Percentiles rank a stretch among this genome's conserved stretches.
Evolutionary conservation across 1,284 basidiomycete species (phyloP).

Genomic region (Lignosus rhinocerotis): DNA sequence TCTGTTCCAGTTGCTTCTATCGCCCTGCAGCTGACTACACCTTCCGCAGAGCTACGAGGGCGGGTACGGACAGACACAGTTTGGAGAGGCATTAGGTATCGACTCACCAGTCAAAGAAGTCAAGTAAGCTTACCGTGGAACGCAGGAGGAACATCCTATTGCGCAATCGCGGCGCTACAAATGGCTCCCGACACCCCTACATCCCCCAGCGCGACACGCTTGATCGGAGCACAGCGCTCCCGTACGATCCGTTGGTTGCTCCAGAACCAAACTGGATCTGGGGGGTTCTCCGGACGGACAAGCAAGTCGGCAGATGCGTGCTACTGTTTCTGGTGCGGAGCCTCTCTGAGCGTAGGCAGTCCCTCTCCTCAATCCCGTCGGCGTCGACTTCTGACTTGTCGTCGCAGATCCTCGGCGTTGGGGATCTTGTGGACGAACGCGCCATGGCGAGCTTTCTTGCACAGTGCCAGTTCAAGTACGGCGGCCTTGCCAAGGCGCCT

Average conservation of each 20-base stretch:
- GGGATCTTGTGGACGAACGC: slow-evolving; percentile 52
- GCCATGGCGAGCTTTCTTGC: slow-evolving; percentile 67
- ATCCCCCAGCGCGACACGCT: slow-evolving; percentile 21
- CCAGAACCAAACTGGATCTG: slow-evolving; percentile 63
- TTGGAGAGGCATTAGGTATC: slow-evolving; percentile 82
- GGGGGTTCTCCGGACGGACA: slow-evolving; percentile 86
- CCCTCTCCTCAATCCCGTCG: neutral
- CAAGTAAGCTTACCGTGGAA: neutral
- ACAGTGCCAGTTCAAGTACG: slow-evolving; percentile 79
- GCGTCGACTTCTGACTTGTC: neutral
- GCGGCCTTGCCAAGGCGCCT: slow-evolving; percentile 83
- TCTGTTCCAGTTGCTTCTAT: slow-evolving; percentile 10
- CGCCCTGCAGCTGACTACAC: neutral
- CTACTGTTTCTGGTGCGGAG: slow-evolving; percentile 95
- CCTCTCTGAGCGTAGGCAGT: slow-evolving; percentile 62
- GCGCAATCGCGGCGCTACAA: slow-evolving; percentile 76
- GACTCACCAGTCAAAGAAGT: neutral
- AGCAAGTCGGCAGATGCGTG: slow-evolving; percentile 88
- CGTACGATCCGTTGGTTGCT: slow-evolving; percentile 77
- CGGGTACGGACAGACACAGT: slow-evolving; percentile 83
- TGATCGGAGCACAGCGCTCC: slow-evolving; percentile 46
- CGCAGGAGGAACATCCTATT: slow-evolving; percentile 91
- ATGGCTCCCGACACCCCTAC: slow-evolving; percentile 44
- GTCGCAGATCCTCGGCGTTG: slow-evolving; percentile 63
- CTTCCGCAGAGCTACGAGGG: slow-evolving; percentile 83